Evolutionary conservation across 805 yeast species (phyloP).

Genomic region (Grigorovia humatica): DNA sequence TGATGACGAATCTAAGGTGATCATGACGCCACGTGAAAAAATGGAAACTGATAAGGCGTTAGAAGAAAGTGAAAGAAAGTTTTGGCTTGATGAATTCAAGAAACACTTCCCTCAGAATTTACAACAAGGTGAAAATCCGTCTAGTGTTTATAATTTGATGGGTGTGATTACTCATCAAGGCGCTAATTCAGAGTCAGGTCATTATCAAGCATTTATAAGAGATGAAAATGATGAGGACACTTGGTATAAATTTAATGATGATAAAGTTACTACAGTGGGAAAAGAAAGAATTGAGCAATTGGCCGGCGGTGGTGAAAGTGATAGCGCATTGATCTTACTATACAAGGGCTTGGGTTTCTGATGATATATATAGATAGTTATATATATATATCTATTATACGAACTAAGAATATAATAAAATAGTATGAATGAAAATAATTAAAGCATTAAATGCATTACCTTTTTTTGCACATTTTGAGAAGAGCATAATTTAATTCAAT

Average conservation of each 20-base stretch:
- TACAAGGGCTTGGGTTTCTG: slow-evolving; percentile 72
- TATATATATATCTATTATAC: neutral
- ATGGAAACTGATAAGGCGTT: slow-evolving; percentile 40
- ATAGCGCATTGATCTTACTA: slow-evolving; percentile 80
- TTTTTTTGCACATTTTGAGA: too few species aligned
- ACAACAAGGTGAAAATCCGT: slow-evolving; percentile 62
- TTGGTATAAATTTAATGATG: slow-evolving; percentile 96
- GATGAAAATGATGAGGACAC: slow-evolving; percentile 62
- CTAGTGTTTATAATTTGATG: slow-evolving; percentile 72
- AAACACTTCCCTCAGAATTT: slow-evolving; percentile 39
- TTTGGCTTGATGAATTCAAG: slow-evolving; percentile 38
- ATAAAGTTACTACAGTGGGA: slow-evolving; percentile 66
- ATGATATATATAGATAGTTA: too few species aligned
- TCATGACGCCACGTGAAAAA: slow-evolving; percentile 41
- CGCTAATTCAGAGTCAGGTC: slow-evolving; percentile 93
- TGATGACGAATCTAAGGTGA: slow-evolving; percentile 8
- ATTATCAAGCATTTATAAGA: slow-evolving; percentile 81
- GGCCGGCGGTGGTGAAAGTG: slow-evolving; percentile 98
- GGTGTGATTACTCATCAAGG: slow-evolving; percentile 92
- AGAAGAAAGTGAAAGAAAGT: slow-evolving; percentile 38
- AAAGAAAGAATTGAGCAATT: slow-evolving; percentile 74
- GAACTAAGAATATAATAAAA: neutral
- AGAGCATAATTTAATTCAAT: too few species aligned
- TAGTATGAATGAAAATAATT: neutral
- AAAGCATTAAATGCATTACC: neutral